Conservation (phyloP, 805 yeast species). For the Metschnikowia borealis region DNA sequence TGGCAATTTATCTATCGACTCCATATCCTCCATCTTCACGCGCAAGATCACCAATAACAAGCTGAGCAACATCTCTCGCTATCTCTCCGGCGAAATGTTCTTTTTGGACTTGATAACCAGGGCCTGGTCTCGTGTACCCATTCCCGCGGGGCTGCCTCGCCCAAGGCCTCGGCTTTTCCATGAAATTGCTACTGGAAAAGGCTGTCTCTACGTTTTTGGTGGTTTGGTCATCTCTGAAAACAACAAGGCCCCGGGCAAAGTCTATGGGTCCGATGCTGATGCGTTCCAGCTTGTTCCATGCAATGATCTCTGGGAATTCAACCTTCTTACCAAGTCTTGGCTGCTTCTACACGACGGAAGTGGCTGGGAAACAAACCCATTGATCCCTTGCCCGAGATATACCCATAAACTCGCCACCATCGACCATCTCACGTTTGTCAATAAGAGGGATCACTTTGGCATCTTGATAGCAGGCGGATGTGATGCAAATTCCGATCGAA, state of each 20-base stretch:
- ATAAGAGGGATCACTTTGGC: conserved; percentile 43
- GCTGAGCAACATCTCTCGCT: conserved; percentile 28
- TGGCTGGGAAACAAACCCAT: conserved; percentile 17
- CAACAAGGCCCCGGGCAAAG: not conserved
- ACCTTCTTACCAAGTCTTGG: conserved; percentile 54
- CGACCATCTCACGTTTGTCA: conserved; percentile 33
- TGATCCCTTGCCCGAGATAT: conserved; percentile 41
- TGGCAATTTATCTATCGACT: conserved; percentile 34
- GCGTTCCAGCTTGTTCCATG: conserved; percentile 36
- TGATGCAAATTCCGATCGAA: conserved; percentile 29
- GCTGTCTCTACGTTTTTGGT: conserved; percentile 58
- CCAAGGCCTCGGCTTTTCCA: conserved; percentile 56
- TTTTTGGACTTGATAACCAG: conserved; percentile 56
- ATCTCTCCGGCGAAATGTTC: conserved; percentile 62
- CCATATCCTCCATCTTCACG: conserved; percentile 37
- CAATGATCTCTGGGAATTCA: conserved; percentile 69
- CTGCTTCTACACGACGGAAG: conserved; percentile 41
- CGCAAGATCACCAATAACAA: conserved; percentile 24
- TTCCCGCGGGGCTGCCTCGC: conserved; percentile 19
- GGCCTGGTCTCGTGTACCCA: conserved; percentile 47
- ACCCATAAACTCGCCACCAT: conserved; percentile 49
- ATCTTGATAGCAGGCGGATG: conserved; percentile 53
- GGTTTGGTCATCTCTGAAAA: conserved; percentile 45
- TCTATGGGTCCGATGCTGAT: conserved; percentile 16
- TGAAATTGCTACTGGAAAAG: conserved; percentile 48